Conservation (phyloP, 805 yeast species). For the Suhomyces canberraensis region DNA sequence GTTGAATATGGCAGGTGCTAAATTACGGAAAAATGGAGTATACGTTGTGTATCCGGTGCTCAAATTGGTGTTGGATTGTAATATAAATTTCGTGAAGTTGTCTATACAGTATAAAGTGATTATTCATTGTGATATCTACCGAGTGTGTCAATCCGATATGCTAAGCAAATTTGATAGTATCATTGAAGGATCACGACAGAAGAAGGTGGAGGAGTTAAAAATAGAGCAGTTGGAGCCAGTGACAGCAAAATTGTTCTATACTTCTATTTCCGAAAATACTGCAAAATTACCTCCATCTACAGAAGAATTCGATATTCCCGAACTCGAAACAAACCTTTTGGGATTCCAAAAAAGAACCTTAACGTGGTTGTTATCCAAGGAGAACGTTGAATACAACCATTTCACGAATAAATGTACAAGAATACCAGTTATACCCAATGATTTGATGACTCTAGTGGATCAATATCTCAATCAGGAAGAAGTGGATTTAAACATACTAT, state of each 20-base stretch:
- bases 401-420: conserved; percentile 19
- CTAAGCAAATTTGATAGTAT: conserved; percentile 10
- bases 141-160: conserved; percentile 16
- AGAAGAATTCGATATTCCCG: conserved; percentile 34
- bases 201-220: background rate
- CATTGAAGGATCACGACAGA: background rate
- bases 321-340: conserved; percentile 41
- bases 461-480: background rate
- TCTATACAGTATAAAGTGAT: conserved; percentile 13
- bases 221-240: conserved; percentile 6
- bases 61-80: conserved; percentile 11
- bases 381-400: conserved; percentile 39
- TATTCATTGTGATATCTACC: conserved; percentile 17
- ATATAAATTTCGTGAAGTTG: conserved; percentile 10
- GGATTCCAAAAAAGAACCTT: conserved; percentile 55
- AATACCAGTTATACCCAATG: conserved; percentile 16
- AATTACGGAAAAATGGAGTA: conserved; percentile 10
- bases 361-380: conserved; percentile 54
- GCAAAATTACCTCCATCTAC: conserved; percentile 16
- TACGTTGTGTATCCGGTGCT: conserved; percentile 5
- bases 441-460: background rate
- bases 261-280: conserved; percentile 47
- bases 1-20: conserved; percentile 9
- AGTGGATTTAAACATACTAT: conserved; percentile 9
- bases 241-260: conserved; percentile 45